Percentiles rank a stretch among this genome's conserved stretches.
Conservation (phyloP, 805 yeast genomes). For the Sugiyamaella valdiviana region DNA sequence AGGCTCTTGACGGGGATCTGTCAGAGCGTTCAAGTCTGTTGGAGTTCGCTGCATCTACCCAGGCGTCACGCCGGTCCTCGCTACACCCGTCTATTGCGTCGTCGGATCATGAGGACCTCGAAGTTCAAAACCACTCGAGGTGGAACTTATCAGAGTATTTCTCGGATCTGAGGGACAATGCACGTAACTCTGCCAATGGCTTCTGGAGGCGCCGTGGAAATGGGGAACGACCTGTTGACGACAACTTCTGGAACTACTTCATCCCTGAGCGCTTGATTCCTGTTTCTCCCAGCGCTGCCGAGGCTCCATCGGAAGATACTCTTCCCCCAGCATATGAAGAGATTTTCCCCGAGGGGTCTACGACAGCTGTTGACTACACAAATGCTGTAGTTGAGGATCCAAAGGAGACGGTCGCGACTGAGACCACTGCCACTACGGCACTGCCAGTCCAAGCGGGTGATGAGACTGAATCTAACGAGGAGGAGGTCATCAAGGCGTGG, state of each 20-base stretch:
- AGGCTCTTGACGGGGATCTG: not conserved
- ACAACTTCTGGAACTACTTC: slow-evolving; percentile 14
- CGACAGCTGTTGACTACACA: slow-evolving; percentile 14
- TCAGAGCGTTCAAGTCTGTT: not conserved
- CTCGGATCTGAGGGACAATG: slow-evolving; percentile 10
- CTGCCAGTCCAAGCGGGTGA: not conserved
- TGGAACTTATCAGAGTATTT: slow-evolving; percentile 7
- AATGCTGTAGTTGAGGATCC: slow-evolving; percentile 18
- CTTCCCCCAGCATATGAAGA: slow-evolving; percentile 27
- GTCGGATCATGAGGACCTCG: not conserved
- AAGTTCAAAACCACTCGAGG: not conserved
- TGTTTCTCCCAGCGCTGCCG: not conserved
- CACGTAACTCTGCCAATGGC: slow-evolving; percentile 6
- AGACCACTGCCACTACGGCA: not conserved
- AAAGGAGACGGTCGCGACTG: not conserved
- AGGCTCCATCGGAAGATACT: not conserved
- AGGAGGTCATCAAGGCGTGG: slow-evolving; percentile 30
- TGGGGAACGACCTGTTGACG: not conserved
- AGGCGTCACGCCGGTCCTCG: slow-evolving; percentile 4
- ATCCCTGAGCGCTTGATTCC: slow-evolving; percentile 10
- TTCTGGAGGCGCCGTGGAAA: slow-evolving; percentile 5
- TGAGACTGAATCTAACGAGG: slow-evolving; percentile 15
- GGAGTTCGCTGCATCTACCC: not conserved
- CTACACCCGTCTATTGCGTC: not conserved
- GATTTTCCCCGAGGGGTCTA: slow-evolving; percentile 21